phyloP scores from a whole-genome alignment of 139 green algal species.

The Chlorella sp. region DNA sequence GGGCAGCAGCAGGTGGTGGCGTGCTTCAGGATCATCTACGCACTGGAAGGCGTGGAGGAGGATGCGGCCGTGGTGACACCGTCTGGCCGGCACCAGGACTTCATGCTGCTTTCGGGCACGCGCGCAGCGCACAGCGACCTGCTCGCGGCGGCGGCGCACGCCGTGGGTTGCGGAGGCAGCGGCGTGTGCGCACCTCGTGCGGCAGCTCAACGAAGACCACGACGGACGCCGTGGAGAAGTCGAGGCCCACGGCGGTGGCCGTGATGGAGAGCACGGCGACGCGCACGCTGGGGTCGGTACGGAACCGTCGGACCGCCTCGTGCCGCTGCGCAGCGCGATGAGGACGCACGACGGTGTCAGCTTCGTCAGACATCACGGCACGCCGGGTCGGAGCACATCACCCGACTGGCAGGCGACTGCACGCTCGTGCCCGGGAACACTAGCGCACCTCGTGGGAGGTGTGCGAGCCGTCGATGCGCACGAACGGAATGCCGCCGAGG shows the following conservation, averaged over 20 bases:
- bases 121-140: no score
- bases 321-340: conserved; percentile 9
- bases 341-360: no score
- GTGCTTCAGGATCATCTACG: no score
- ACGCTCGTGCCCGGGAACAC: neutral
- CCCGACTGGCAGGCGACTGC: neutral
- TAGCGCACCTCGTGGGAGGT: conserved; percentile 40
- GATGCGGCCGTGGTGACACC: no score
- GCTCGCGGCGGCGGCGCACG: no score
- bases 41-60: no score
- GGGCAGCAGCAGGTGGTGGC: no score
- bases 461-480: conserved; percentile 87
- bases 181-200: conserved; percentile 29
- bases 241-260: conserved; percentile 83
- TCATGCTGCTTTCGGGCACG: neutral
- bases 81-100: neutral
- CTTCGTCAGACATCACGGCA: no score
- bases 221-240: conserved; percentile 75
- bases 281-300: conserved; percentile 45
- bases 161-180: neutral
- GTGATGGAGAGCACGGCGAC: conserved; percentile 88
- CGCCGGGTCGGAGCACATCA: no score
- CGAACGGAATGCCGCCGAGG: conserved; percentile 40
- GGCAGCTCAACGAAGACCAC: conserved; percentile 92
- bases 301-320: conserved; percentile 15